Evolutionary conservation across 148 eudicot genomes (phyloP).

Genomic region (Rheum nobile): DNA sequence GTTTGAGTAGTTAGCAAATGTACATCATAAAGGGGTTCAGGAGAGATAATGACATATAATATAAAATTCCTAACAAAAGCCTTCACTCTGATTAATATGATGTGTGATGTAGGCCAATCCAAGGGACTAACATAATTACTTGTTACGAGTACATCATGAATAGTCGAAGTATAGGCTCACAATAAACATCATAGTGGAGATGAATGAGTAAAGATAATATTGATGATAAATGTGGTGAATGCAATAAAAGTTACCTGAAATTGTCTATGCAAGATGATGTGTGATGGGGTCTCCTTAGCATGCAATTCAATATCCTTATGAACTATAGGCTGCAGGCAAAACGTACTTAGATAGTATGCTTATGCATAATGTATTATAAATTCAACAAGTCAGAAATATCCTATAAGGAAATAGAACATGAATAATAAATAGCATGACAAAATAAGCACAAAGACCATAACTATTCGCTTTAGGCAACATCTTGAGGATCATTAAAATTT

Average conservation of each 20-base stretch:
- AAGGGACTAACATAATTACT: not conserved
- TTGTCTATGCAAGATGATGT: slow-evolving; percentile 59
- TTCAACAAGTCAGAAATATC: not conserved
- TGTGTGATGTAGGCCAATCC: not conserved
- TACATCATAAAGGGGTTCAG: not conserved
- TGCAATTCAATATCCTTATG: too few relatives aligned
- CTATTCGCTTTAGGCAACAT: not conserved
- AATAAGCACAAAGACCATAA: not conserved
- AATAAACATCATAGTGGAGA: not conserved
- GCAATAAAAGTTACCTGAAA: slow-evolving; percentile 36
- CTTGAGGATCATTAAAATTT: not conserved
- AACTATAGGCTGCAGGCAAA: slow-evolving; percentile 58
- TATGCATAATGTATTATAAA: not conserved
- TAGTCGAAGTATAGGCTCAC: not conserved
- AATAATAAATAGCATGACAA: not conserved
- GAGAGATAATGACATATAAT: not conserved
- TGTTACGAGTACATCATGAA: not conserved
- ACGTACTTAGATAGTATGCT: not conserved
- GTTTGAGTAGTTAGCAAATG: not conserved
- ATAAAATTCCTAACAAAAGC: not conserved
- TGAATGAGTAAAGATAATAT: not conserved
- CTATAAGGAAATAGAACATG: not conserved
- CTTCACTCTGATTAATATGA: not conserved
- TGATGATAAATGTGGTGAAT: not conserved
- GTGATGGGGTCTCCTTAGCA: slow-evolving; percentile 53